Evolutionary conservation across 345 rosid species (phyloP).

Genomic region (Lepidium africanum): DNA sequence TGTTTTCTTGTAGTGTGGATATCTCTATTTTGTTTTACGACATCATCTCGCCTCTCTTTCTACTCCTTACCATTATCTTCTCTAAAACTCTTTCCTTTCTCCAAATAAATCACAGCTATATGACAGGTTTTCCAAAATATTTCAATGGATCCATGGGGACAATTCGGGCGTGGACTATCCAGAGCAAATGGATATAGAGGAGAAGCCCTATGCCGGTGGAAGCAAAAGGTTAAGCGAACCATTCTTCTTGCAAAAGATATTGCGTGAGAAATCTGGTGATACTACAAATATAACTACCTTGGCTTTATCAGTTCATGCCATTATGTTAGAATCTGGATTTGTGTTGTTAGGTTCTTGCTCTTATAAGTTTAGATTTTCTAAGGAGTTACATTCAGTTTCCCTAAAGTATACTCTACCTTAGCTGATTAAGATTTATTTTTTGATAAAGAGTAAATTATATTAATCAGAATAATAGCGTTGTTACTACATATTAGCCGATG

Average conservation of each 20-base stretch:
- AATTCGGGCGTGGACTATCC: neutral
- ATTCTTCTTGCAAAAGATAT: slow-evolving; percentile 46
- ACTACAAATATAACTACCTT: slow-evolving; percentile 36
- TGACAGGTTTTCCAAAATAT: too few relatives aligned
- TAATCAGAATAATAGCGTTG: too few relatives aligned
- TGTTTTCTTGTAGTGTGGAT: too few relatives aligned
- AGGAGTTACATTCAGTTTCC: slow-evolving; percentile 37
- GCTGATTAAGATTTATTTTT: too few relatives aligned
- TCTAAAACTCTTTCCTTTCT: too few relatives aligned
- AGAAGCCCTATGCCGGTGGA: slow-evolving; percentile 7
- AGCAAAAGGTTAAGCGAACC: slow-evolving; percentile 41
- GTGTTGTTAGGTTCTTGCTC: slow-evolving; percentile 35
- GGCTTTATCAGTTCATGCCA: slow-evolving; percentile 57
- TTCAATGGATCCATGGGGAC: neutral
- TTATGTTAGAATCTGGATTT: slow-evolving; percentile 67
- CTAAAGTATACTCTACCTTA: slow-evolving; percentile 44
- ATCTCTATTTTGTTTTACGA: too few relatives aligned
- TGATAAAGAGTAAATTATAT: too few relatives aligned
- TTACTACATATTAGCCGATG: too few relatives aligned
- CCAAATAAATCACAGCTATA: too few relatives aligned
- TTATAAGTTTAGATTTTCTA: slow-evolving; percentile 38
- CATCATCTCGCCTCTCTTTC: too few relatives aligned
- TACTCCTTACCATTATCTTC: too few relatives aligned
- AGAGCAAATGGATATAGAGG: slow-evolving; percentile 9
- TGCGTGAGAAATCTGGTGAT: slow-evolving; percentile 42